Base-by-base conservation (phyloP, 164 flowering plant genomes). In the Brasenia schreberi region DNA sequence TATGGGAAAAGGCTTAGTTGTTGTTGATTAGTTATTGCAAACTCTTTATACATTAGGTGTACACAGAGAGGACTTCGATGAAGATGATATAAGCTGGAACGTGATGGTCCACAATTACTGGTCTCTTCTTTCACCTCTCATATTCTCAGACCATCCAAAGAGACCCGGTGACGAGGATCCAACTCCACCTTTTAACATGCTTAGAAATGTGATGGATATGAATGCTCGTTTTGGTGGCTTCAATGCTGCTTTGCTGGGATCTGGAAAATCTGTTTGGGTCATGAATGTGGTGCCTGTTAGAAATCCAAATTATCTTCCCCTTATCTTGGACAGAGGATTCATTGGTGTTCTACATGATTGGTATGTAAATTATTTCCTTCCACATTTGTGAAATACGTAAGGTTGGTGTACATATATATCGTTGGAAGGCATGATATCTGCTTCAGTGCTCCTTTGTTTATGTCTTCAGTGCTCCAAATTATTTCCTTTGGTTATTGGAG, bases 111-210 rank as follows among this genome's bases (percentile, higher is more conserved):
- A 71, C 3, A 82, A 92, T 66, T 95, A 87, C 74, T 95, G 99
- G 99, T 88, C 99, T 68, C 87, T 95, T 27, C 87, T 95, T 11
- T 92, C 99, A 27, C 99, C 99, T 17, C 66, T 87, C 10, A 84
- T 95, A 68, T 95, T 95, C 82, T 95, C 98, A 1, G 99, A 95
- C 78, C 99, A 92, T 77, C 99, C 99, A 7, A 95, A 95, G 78
- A 83, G 99, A 73, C 99, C 98, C 42, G 98, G 99, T 5, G 98
- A 87, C 74, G 99, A 95, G 78, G 99, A 92, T 82, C 98, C 99
- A 64, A 82, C 89, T 58, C 96, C 99, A 19, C 99, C 99, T 62
- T 88, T 71, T 73, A 92, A 95, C 82, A 95, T 95, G 99, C 77
- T 92, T 44, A 77, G 99, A 68, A 95, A 92, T 83, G 97, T 95